phyloP scores from a whole-genome alignment of 2,329 filamentous ascomycete genomes.

The Fulvia fulva region DNA sequence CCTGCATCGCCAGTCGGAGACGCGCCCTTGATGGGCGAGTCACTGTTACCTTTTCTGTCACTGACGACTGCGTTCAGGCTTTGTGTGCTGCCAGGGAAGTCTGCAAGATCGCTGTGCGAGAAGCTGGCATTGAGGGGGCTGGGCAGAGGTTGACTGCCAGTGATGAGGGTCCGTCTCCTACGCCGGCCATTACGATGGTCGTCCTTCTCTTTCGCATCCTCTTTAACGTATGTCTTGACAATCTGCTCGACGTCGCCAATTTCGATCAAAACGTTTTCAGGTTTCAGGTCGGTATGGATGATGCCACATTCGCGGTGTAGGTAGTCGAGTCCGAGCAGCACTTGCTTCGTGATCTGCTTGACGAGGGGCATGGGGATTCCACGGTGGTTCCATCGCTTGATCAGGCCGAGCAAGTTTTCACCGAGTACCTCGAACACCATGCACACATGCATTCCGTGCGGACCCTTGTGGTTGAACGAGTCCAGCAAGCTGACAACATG shows the following conservation, averaged over 20 bases:
- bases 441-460: constrained; percentile 93
- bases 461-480: constrained; percentile 95
- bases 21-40: constrained; percentile 38
- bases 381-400: constrained; percentile 97
- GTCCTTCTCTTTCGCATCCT: constrained; percentile 67
- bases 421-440: constrained; percentile 99
- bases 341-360: constrained; percentile 98
- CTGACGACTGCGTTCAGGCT: constrained; percentile 83
- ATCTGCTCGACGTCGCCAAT: constrained; percentile 99
- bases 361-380: constrained; percentile 95
- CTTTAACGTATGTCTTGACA: constrained; percentile 91
- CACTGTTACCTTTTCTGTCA: constrained; percentile 58
- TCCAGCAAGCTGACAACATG: constrained; percentile 95
- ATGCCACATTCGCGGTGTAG: constrained; percentile 97
- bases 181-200: constrained; percentile 88
- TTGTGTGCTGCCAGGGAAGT: constrained; percentile 56
- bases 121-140: constrained; percentile 93
- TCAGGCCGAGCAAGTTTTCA: constrained; percentile 88
- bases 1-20: constrained; percentile 39
- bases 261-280: constrained; percentile 97
- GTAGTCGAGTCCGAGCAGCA: constrained; percentile 90
- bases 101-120: constrained; percentile 67
- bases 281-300: constrained; percentile 96
- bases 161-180: constrained; percentile 88
- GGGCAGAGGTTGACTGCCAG: constrained; percentile 90